Evolutionary conservation across 352 stramenopile species (phyloP).

Genomic region (Phytophthora ohioensis): DNA sequence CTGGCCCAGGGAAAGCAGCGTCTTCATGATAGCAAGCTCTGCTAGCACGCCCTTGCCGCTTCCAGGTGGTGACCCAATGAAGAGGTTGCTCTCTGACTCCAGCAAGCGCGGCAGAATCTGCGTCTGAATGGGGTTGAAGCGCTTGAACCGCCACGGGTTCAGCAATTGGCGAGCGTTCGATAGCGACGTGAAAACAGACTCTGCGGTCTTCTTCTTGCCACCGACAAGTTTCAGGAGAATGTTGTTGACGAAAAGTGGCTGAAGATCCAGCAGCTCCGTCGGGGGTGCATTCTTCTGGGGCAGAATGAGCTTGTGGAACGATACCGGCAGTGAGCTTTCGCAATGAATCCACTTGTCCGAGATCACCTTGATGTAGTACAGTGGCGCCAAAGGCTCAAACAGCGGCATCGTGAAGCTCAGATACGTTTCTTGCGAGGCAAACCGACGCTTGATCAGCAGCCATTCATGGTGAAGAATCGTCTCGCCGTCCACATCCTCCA

Average conservation of each 20-base stretch:
- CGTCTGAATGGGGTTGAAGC: conserved; percentile 99
- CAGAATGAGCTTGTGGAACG: conserved; percentile 99
- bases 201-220: conserved; percentile 69
- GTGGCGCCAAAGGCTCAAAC: conserved; percentile 97
- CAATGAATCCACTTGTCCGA: conserved; percentile 99
- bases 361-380: conserved; percentile 98
- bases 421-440: conserved; percentile 83
- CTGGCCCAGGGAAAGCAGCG: conserved; percentile 71
- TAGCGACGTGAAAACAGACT: conserved; percentile 60
- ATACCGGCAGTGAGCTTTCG: conserved; percentile 96
- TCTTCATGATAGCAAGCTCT: conserved; percentile 97
- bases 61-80: conserved; percentile 96
- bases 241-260: conserved; percentile 95
- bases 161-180: conserved; percentile 46
- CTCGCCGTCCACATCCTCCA: conserved; percentile 99
- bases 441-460: conserved; percentile 94
- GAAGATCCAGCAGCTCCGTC: conserved; percentile 98
- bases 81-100: conserved; percentile 95
- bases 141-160: conserved; percentile 82
- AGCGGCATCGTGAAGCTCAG: conserved; percentile 97
- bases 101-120: conserved; percentile 97
- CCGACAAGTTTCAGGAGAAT: conserved; percentile 74
- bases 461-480: conserved; percentile 99
- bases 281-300: conserved; percentile 98
- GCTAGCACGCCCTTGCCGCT: conserved; percentile 95